Percentiles rank a stretch among this genome's conserved stretches.
phyloP scores from a whole-genome alignment of 495 filamentous ascomycete genomes.

The Hypomontagnella submonticulosa region DNA sequence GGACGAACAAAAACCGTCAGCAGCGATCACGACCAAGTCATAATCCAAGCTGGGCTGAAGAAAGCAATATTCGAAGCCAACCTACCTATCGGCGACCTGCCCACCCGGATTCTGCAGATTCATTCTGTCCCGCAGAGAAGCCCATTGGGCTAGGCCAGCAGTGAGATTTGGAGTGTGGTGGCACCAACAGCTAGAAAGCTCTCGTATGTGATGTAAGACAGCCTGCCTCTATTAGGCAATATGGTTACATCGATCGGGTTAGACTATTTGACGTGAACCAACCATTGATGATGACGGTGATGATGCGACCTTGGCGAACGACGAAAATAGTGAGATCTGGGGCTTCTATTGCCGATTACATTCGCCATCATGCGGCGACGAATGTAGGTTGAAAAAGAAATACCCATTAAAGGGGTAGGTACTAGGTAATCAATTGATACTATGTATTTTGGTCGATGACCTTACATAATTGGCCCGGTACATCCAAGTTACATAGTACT shows the following conservation, averaged over 20 bases:
- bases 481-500: no score
- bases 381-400: background rate
- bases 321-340: conserved; percentile 2
- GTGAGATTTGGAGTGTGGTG: conserved; percentile 39
- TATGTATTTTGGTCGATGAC: no score
- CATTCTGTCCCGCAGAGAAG: conserved; percentile 15
- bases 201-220: conserved; percentile 35
- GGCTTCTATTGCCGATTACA: conserved; percentile 4
- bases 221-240: conserved; percentile 24
- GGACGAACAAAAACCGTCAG: conserved; percentile 18
- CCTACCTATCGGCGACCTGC: conserved; percentile 36
- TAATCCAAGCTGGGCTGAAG: conserved; percentile 12
- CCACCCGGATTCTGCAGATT: conserved; percentile 32
- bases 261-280: conserved; percentile 10
- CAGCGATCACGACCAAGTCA: conserved; percentile 18
- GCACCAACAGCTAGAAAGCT: conserved; percentile 23
- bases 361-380: background rate
- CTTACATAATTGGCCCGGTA: no score
- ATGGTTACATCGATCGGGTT: conserved; percentile 33
- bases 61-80: conserved; percentile 23
- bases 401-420: background rate
- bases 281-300: background rate
- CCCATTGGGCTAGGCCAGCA: conserved; percentile 29
- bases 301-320: conserved; percentile 21
- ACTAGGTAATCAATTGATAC: no score